Conservation (phyloP, 2,329 filamentous ascomycete species). For the Aschersonia sp. region DNA sequence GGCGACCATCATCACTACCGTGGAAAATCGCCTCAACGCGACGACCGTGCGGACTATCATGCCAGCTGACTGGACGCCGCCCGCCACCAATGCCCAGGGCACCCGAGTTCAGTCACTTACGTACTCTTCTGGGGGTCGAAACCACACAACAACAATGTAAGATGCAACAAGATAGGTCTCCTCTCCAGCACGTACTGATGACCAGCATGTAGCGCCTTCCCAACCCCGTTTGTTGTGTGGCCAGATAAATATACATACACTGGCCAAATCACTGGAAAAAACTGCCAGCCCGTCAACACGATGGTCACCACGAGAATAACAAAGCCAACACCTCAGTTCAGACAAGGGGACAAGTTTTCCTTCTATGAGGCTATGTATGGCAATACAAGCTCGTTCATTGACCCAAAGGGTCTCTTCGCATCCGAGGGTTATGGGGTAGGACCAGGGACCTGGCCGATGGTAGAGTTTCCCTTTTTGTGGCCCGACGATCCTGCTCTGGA, state of each 20-base stretch:
- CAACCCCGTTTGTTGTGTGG: not conserved
- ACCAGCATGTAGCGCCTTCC: not conserved
- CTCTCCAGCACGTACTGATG: not conserved
- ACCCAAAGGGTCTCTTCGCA: not conserved
- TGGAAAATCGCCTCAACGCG: not conserved
- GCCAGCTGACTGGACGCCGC: not conserved
- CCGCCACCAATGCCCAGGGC: not conserved
- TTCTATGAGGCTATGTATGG: not conserved
- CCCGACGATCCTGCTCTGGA: no score
- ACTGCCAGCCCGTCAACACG: no score
- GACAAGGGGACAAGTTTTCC: not conserved
- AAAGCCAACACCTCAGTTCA: not conserved
- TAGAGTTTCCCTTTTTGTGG: no score
- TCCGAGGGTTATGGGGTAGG: no score
- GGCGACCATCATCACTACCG: not conserved
- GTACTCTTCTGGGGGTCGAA: not conserved
- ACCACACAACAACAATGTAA: not conserved
- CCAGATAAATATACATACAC: not conserved
- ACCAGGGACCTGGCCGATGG: no score
- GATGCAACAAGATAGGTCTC: not conserved
- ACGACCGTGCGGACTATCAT: not conserved
- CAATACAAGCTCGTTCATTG: not conserved
- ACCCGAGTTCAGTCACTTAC: not conserved
- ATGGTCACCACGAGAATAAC: not conserved
- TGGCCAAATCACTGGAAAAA: no score